Percentiles rank a stretch among this genome's conserved stretches.
phyloP scores from a whole-genome alignment of 2,329 filamentous ascomycete species.

The Epichloe hybrida region DNA sequence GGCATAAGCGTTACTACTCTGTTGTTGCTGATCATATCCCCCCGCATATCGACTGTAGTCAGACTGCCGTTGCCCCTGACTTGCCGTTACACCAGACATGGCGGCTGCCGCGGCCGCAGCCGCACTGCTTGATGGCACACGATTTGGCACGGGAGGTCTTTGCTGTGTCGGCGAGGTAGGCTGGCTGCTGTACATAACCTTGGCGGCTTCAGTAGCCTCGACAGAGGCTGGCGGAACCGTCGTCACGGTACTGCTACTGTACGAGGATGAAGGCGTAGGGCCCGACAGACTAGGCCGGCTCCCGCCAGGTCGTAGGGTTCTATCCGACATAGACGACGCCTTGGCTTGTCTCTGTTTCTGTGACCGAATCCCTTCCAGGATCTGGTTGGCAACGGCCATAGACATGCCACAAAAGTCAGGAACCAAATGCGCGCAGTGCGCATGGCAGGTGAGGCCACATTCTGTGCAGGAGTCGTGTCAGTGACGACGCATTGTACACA shows the following conservation, averaged over 20 bases:
- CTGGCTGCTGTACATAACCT: constrained; percentile 44
- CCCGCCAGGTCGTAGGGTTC: constrained; percentile 46
- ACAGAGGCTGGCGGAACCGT: constrained; percentile 6
- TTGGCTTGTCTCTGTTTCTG: constrained; percentile 56
- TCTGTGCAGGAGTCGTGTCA: constrained; percentile 35
- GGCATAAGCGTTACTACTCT: constrained; percentile 25
- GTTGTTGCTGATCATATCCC: constrained; percentile 20
- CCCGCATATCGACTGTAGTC: constrained; percentile 22
- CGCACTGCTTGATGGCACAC: constrained; percentile 39
- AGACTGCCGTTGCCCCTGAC: constrained; percentile 19
- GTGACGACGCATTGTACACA: neutral
- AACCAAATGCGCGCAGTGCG: constrained; percentile 83
- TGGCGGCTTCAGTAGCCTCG: constrained; percentile 51
- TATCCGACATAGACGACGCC: constrained; percentile 44
- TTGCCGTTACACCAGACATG: constrained; percentile 35
- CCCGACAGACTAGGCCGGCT: constrained; percentile 32
- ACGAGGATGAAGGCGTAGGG: constrained; percentile 20
- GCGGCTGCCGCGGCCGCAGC: constrained; percentile 46
- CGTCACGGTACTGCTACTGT: constrained; percentile 16
- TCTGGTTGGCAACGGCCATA: constrained; percentile 92
- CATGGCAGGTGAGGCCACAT: constrained; percentile 83
- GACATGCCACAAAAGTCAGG: constrained; percentile 99
- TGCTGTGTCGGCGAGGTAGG: constrained; percentile 37
- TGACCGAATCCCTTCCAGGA: constrained; percentile 71
- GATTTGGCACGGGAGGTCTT: constrained; percentile 36